phyloP scores from a whole-genome alignment of 768 basidiomycete genomes.

The Lactarius tabidus region DNA sequence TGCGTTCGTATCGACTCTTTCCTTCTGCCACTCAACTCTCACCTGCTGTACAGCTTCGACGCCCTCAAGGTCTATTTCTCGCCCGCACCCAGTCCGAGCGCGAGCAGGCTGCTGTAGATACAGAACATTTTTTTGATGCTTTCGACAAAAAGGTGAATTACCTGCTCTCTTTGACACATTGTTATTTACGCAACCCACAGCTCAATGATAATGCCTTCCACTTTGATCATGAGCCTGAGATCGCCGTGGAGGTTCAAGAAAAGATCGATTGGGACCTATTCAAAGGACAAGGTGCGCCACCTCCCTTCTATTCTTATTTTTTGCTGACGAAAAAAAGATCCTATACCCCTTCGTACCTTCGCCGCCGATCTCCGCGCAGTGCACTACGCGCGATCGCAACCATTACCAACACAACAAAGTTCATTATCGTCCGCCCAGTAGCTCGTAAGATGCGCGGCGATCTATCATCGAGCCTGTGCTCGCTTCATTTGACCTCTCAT shows the following conservation, averaged over 20 bases:
- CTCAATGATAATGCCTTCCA: constrained; percentile 35
- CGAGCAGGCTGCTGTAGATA: constrained; percentile 35
- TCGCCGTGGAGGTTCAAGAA: constrained; percentile 42
- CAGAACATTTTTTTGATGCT: constrained; percentile 35
- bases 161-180: constrained; percentile 24
- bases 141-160: constrained; percentile 38
- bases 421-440: constrained; percentile 53
- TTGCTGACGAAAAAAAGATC: constrained; percentile 39
- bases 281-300: constrained; percentile 47
- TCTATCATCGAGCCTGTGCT: constrained; percentile 48
- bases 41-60: constrained; percentile 41
- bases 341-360: constrained; percentile 48
- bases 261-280: constrained; percentile 63
- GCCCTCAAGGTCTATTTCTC: constrained; percentile 67
- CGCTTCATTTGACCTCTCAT: constrained; percentile 31
- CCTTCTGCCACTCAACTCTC: background rate
- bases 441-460: constrained; percentile 48
- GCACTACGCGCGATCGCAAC: constrained; percentile 38
- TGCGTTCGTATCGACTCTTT: constrained; percentile 2
- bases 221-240: constrained; percentile 45
- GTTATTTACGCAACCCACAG: constrained; percentile 22
- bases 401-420: constrained; percentile 40
- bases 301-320: background rate
- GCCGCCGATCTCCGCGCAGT: constrained; percentile 37
- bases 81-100: constrained; percentile 56